Evolutionary conservation across 2,329 filamentous ascomycete species (phyloP).

Genomic region (Aspergillus fumigatus): DNA sequence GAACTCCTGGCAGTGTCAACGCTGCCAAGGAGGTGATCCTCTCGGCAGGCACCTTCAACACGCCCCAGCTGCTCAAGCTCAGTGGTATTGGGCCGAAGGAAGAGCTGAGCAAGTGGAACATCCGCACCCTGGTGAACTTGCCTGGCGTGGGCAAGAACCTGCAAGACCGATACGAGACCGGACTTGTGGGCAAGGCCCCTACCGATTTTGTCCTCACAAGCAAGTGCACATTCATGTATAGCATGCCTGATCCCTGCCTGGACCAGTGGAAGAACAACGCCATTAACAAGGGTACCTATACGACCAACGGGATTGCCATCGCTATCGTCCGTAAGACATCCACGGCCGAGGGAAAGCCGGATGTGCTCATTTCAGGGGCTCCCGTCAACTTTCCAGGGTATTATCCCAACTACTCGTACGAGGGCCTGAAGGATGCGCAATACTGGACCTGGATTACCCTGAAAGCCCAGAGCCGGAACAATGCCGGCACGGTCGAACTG

Average conservation of each 20-base stretch:
- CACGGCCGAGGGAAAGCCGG: constrained; percentile 43
- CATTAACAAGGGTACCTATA: constrained; percentile 39
- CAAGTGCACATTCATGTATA: constrained; percentile 26
- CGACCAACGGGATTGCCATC: constrained; percentile 52
- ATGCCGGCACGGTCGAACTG: constrained; percentile 58
- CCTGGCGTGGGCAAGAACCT: constrained; percentile 60
- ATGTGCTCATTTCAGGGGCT: constrained; percentile 53
- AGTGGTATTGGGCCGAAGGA: constrained; percentile 54
- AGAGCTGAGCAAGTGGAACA: constrained; percentile 49
- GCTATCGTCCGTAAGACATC: constrained; percentile 39
- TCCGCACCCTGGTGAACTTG: constrained; percentile 50
- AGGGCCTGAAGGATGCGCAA: constrained; percentile 33
- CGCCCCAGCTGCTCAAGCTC: constrained; percentile 59
- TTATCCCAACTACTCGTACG: constrained; percentile 40
- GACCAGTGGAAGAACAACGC: constrained; percentile 40
- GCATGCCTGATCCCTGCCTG: constrained; percentile 38
- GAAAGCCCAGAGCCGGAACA: constrained; percentile 60
- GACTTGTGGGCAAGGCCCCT: constrained; percentile 43
- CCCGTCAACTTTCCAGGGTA: constrained; percentile 54
- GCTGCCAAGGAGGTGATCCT: constrained; percentile 43
- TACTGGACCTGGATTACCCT: constrained; percentile 49
- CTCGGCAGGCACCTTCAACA: constrained; percentile 55
- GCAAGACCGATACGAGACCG: constrained; percentile 57
- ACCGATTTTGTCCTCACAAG: constrained; percentile 29
- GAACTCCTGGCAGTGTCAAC: constrained; percentile 36